phyloP scores from a whole-genome alignment of 2,329 filamentous ascomycete species.

The Pseudopithomyces maydicus region DNA sequence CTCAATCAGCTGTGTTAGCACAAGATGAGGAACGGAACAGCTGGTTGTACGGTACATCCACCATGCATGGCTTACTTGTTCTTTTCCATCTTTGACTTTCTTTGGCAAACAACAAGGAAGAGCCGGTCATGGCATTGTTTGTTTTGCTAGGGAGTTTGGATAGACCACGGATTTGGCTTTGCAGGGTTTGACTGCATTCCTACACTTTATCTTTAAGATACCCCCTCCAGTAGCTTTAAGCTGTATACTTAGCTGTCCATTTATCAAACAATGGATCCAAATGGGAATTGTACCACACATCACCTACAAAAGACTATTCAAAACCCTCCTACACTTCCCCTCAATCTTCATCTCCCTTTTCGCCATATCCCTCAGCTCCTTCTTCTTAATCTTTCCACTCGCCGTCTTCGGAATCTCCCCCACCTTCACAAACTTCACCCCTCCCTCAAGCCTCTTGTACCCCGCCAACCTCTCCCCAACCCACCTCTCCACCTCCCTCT shows the following conservation, averaged over 20 bases:
- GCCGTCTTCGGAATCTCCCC: constrained; percentile 46
- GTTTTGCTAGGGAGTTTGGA: no score
- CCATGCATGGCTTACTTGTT: no score
- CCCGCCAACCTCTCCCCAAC: constrained; percentile 48
- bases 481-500: constrained; percentile 47
- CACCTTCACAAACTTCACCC: constrained; percentile 50
- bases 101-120: no score
- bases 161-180: no score
- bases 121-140: no score
- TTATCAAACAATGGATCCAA: no score
- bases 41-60: no score
- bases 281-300: not conserved
- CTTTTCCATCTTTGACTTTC: no score
- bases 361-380: constrained; percentile 42
- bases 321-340: constrained; percentile 27
- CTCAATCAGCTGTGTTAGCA: no score
- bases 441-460: constrained; percentile 55
- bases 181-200: no score
- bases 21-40: no score
- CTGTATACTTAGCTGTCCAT: no score
- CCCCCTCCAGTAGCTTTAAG: not conserved
- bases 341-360: constrained; percentile 34
- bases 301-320: not conserved
- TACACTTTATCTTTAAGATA: not conserved
- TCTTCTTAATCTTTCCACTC: constrained; percentile 45